Base-by-base conservation (phyloP, 768 basidiomycete genomes). In the Leucosporidium yakuticum region DNA sequence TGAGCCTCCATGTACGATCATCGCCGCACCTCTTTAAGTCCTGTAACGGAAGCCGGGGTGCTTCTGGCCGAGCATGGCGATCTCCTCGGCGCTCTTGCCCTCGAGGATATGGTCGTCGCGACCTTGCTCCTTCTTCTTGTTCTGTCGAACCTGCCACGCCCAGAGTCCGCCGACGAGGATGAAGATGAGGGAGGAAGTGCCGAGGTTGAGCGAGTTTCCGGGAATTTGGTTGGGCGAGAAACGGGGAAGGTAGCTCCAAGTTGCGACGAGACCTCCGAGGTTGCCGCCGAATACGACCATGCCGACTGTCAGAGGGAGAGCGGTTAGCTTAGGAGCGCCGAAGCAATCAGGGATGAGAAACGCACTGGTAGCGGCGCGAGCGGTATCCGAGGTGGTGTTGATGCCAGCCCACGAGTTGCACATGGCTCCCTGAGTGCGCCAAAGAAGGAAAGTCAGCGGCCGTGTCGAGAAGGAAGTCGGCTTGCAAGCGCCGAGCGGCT, bases 91-190 rank as follows among this genome's bases (percentile, higher is more conserved):
- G 25, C 69, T 69, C 60, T 63, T 67, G 44, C 69, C 75, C n/a
- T 75, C 74, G 55, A 76, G 65, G n/a, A 51, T 47, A 57, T 70
- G 64, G 54, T 76, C 75, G 62, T 74, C 64, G 32, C 61, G 44
- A 6, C 75, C 75, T 1, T 59, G 53, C 2, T 64, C 73, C 59
- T 70, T 74, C 54, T 65, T 59, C 36, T 62, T 65, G 73, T 76
- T 76, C 67, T 74, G 73, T 15, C 53, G 59, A 5, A 49, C 27
- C 51, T 75, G 71, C 49, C 65, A 76, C 7, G 48, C 9, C 53
- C 65, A 63, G 25, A 69, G 55, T 1, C 25, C 20, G 23, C 25
- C 39, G 21, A 65, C 17, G 48, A 69, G 54, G 66, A 67, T 1
- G 29, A 71, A 55, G 60, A 72, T 69, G 50, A 67, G 50, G 21